Conservation (phyloP, 495 filamentous ascomycete species). For the Aspergillus mulundensis region DNA sequence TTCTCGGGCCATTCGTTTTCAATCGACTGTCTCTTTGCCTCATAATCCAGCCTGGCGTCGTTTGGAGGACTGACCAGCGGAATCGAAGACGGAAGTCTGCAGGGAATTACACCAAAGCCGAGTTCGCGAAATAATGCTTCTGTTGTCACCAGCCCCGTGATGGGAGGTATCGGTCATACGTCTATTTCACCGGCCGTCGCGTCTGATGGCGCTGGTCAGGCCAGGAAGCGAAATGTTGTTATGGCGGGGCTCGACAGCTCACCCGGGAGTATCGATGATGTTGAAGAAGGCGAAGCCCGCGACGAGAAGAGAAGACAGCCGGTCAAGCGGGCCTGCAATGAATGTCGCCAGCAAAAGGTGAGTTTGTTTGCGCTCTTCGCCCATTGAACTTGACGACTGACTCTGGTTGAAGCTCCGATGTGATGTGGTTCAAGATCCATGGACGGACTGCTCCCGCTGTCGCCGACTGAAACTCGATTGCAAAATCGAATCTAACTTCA, state of each 20-base stretch:
- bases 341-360: slow-evolving; percentile 94
- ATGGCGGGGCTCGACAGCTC: slow-evolving; percentile 59
- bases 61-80: slow-evolving; percentile 31
- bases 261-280: slow-evolving; percentile 65
- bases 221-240: slow-evolving; percentile 45
- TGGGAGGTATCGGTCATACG: slow-evolving; percentile 39
- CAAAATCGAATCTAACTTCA: slow-evolving; percentile 92
- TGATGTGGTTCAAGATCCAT: slow-evolving; percentile 85
- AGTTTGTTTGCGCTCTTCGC: slow-evolving; percentile 13
- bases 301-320: slow-evolving; percentile 65
- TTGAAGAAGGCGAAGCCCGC: slow-evolving; percentile 53
- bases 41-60: slow-evolving; percentile 41
- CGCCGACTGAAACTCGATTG: slow-evolving; percentile 80
- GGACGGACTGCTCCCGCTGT: slow-evolving; percentile 76
- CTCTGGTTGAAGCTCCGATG: slow-evolving; percentile 65
- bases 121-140: slow-evolving; percentile 35
- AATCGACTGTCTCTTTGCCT: neutral
- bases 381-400: slow-evolving; percentile 9
- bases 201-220: slow-evolving; percentile 29
- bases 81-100: slow-evolving; percentile 34
- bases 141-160: slow-evolving; percentile 40
- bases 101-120: slow-evolving; percentile 27
- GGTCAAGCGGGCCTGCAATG: slow-evolving; percentile 88
- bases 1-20: neutral
- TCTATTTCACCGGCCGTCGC: slow-evolving; percentile 30